Base-by-base conservation (phyloP, 352 stramenopile genomes). In the Discostella stelligera region DNA sequence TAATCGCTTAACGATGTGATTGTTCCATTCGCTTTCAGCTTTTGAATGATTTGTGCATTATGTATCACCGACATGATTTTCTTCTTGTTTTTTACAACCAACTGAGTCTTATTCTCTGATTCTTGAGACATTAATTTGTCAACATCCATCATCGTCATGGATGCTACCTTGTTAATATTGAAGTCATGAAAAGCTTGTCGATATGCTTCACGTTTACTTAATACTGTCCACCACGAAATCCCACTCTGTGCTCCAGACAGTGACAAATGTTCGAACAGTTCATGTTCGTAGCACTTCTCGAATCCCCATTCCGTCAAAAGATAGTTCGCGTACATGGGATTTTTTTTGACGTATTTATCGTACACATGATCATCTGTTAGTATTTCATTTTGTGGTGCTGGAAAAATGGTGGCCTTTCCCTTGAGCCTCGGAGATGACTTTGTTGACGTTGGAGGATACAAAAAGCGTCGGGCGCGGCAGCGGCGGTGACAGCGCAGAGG, bases 241-340 rank as follows among this genome's bases (percentile, higher is more conserved):
- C 86, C 86, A 23, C 79, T 55, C 74, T 91, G 86, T 8, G 74
- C 76, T 52, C 81, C 82, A 69, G 90, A 84, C 10, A 91, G 62
- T 18, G 44, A 84, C n/a, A 91, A 65, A 61, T 83, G 82, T 77
- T 89, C 84, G 79, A 91, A 91, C 3, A 91, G 39, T 25, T 71
- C 58, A 25, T 68, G 10, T 46, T 88, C 84, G 8, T 56, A 74
- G 9, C 63, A 30, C 49, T 80, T 81, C 58, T 88, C 81, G 63
- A 79, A 62, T 0, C 77, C 70, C 81, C 81, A 88, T 75, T 88
- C 81, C 0, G 23, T 85, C 25, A 41, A 41, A 3, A 41, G 32
- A 41, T 9, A 41, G 32, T 41, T 9, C 9, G 32, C 32, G 32
- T 41, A 41, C 3, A 41, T 3, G 4, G 32, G 32, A 9, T 41